Evolutionary conservation across 495 filamentous ascomycete genomes (phyloP), one percentile per base, ranked within the genome.

Genomic region (Lasiosphaeria ovina): DNA sequence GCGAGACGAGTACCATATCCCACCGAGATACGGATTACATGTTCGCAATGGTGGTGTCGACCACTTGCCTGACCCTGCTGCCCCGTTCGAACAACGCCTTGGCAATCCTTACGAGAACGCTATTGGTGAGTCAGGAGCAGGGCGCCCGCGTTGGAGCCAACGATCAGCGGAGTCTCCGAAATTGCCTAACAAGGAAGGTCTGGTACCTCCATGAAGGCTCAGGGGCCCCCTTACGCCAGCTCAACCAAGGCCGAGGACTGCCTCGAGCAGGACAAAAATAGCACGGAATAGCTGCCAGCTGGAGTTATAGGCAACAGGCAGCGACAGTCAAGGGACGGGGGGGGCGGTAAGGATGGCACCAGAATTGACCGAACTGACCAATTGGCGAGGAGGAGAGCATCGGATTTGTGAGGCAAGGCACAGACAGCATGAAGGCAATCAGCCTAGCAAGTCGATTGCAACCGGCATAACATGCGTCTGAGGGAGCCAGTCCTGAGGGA

Each of bases 101-200:
- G 14, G 11, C 52, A 54, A 54, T 24, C 52, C 10, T 54, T 14
- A 54, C 9, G 17, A 54, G 52, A 54, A 54, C 35, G 34, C 52
- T 54, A 54, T 54, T 54, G 14, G 52, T 54, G 35, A 54, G 6
- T 38, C 35, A 54, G 35, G 35, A 40, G 52, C 10, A 54, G 52
- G 11, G 52, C 12, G 35, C 52, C 52, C 35, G 14, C 52, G 17
- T 54, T 54, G 12, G 35, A 54, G 34, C 52, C 35, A 54, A 54
- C 52, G 52, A 33, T 24, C 6, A 14, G 40, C 11, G 34, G 12
- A 32, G 40, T 10, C 40, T 32, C 40, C 52, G 11, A 14, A 54
- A 54, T 54, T 54, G 52, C 52, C 52, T 33, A 14, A 54, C 35
- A 54, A 54, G 35, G 52, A 54, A 54, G 52, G 52, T 54, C 52